phyloP scores from a whole-genome alignment of 1,284 basidiomycete genomes.

The Puccinia novopanici region DNA sequence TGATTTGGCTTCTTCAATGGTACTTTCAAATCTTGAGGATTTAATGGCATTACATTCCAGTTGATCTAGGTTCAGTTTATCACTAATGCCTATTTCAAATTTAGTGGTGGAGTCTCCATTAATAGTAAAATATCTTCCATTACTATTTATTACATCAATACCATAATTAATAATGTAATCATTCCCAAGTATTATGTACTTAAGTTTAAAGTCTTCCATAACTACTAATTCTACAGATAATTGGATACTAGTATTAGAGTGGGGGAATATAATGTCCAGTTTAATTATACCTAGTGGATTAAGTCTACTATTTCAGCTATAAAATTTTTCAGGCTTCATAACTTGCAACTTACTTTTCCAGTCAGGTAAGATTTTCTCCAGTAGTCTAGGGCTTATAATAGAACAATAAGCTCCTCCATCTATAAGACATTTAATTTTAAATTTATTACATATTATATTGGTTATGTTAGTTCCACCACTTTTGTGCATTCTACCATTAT shows the following conservation, averaged over 20 bases:
- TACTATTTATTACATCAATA: not conserved
- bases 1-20: no score
- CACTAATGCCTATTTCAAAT: no score
- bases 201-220: constrained; percentile 3
- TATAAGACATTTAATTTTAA: not conserved
- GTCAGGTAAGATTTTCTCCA: no score
- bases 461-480: not conserved
- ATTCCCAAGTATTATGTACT: not conserved
- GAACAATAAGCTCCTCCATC: constrained; percentile 23
- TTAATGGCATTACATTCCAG: no score
- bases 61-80: no score
- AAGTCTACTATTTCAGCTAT: constrained; percentile 8
- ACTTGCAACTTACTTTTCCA: no score
- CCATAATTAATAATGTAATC: constrained; percentile 6
- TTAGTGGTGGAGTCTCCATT: no score
- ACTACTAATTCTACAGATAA: not conserved
- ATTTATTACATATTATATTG: constrained; percentile 7
- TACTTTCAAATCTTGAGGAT: no score
- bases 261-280: not conserved
- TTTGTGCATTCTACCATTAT: not conserved
- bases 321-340: no score
- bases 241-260: not conserved
- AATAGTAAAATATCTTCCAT: not conserved
- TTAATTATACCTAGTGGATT: not conserved
- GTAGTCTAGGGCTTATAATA: no score